Base-by-base conservation (phyloP, 192 early-diverging fungal species). In the Coemansia sp. region DNA sequence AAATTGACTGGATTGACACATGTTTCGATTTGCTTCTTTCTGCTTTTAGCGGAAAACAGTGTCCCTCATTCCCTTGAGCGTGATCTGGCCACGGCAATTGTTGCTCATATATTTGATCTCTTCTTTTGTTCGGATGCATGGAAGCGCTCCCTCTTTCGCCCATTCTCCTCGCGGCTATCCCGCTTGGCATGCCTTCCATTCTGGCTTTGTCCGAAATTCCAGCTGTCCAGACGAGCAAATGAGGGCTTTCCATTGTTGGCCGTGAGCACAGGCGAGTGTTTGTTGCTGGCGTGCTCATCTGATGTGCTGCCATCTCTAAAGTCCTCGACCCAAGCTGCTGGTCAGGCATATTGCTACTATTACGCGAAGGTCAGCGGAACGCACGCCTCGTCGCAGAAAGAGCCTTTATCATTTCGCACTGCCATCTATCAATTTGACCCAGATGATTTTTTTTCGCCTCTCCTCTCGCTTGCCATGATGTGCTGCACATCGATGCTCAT, bases 71-170 rank as follows among this genome's bases (percentile, higher is more conserved):
- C n/a, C n/a, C n/a, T 15, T 32, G 29, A 7, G 68, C 68, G 61
- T 70, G 68, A 70, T 63, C 61, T 59, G 45, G 55, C 61, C 61
- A 63, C 54, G 68, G n/a, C 50, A 49, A 13, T 56, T 56, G 54
- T 32, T 56, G 10, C 8, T 52, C 36, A 9, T n/a, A 50, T 11
- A 20, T 7, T 13, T n/a, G 48, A 23, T 46, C 43, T 50, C n/a
- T 23, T 10, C 22, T 23, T 49, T 43, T 43, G 41, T 43, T 43
- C 13, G 6, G 41, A 38, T 38, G 36, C 36, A 38, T 38, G 36
- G 36, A 38, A 38, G 36, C n/a, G 43, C 38, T 38, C 40, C 9
- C 50, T 49, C 22, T 36, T 14, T 40, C 15, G 17, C 41, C 6
- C 14, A 11, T 34, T 63, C 17, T 50, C 48, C 29, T 46, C 29